Percentiles rank a stretch among this genome's conserved stretches.
Conservation (phyloP, 768 basidiomycete species). For the Naganishia randhawae region DNA sequence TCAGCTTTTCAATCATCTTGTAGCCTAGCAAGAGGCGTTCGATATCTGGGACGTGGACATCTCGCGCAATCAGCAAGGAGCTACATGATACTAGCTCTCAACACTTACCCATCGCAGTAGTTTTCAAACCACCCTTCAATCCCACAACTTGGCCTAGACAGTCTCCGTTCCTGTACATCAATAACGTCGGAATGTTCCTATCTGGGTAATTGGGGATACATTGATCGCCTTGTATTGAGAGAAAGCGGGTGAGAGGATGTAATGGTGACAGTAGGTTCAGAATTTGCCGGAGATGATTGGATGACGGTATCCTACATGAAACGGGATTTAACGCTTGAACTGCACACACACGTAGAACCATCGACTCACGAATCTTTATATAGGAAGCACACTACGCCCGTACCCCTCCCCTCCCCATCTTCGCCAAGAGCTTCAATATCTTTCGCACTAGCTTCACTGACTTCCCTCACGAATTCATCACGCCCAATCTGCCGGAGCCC, state of each 20-base stretch:
- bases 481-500: conserved; percentile 65
- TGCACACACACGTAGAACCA: neutral
- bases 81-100: too few species aligned
- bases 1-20: conserved; percentile 59
- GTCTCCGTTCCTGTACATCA: conserved; percentile 89
- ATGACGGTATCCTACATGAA: conserved; percentile 65
- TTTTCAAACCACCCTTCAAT: conserved; percentile 56
- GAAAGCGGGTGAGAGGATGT: conserved; percentile 89
- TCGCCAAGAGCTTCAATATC: conserved; percentile 61
- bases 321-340: neutral
- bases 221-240: conserved; percentile 88
- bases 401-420: conserved; percentile 61
- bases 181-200: conserved; percentile 79
- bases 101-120: conserved; percentile 67
- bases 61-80: neutral
- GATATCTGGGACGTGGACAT: conserved; percentile 34
- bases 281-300: conserved; percentile 69
- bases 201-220: conserved; percentile 97
- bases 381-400: conserved; percentile 87
- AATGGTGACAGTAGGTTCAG: conserved; percentile 69
- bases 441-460: conserved; percentile 82
- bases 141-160: conserved; percentile 75
- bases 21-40: conserved; percentile 56
- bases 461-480: conserved; percentile 90
- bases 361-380: conserved; percentile 88